A percentile compares a stretch with the other conserved stretches of the same genome.
phyloP scores from a whole-genome alignment of 2,329 filamentous ascomycete genomes.

The Xylaria sp. region DNA sequence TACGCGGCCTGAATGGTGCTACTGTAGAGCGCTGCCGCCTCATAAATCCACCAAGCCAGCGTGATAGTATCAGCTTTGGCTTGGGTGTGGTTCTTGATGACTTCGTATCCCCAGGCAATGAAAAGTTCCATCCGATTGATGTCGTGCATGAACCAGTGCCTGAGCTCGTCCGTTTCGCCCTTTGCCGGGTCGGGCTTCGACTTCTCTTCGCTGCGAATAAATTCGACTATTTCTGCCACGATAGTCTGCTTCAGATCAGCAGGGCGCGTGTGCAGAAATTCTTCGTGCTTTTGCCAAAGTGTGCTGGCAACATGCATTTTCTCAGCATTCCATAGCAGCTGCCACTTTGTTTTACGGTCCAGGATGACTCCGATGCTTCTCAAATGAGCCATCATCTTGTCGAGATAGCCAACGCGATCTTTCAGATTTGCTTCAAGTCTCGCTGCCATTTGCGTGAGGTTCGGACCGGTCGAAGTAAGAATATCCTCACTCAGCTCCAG shows the following conservation, averaged over 20 bases:
- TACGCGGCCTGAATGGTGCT: slow-evolving; percentile 65
- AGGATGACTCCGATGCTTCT: slow-evolving; percentile 60
- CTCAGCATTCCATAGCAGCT: slow-evolving; percentile 81
- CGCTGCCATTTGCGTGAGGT: slow-evolving; percentile 66
- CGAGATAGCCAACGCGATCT: slow-evolving; percentile 65
- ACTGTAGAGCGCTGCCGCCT: slow-evolving; percentile 62
- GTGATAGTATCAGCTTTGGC: slow-evolving; percentile 52
- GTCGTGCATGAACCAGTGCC: slow-evolving; percentile 82
- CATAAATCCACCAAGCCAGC: slow-evolving; percentile 54
- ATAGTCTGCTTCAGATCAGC: slow-evolving; percentile 62
- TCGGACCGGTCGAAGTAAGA: slow-evolving; percentile 67
- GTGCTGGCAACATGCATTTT: slow-evolving; percentile 75
- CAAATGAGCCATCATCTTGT: slow-evolving; percentile 68
- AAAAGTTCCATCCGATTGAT: slow-evolving; percentile 67
- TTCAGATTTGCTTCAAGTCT: slow-evolving; percentile 78
- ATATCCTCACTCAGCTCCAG: slow-evolving; percentile 76
- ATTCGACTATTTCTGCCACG: slow-evolving; percentile 67
- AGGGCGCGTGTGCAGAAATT: slow-evolving; percentile 54
- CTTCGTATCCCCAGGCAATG: slow-evolving; percentile 72
- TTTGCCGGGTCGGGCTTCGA: slow-evolving; percentile 57
- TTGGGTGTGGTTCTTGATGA: slow-evolving; percentile 66
- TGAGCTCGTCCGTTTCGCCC: slow-evolving; percentile 71
- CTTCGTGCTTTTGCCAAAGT: slow-evolving; percentile 78
- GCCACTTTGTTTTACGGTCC: slow-evolving; percentile 67
- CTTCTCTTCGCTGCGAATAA: slow-evolving; percentile 71